Conservation (phyloP, 75 land plant genomes). For the Sequoiadendron giganteum region DNA sequence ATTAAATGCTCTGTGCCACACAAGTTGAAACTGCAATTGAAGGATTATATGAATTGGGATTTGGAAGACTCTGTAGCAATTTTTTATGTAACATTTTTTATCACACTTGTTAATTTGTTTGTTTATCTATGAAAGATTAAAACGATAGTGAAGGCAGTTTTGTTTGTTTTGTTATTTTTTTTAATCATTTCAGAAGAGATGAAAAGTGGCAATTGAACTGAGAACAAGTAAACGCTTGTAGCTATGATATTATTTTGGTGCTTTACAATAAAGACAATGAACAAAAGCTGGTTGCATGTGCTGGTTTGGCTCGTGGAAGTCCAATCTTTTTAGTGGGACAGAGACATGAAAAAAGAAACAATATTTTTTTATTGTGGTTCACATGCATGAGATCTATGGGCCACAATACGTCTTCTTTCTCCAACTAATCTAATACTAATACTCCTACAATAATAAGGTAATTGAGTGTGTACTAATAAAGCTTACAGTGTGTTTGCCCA, state of each 20-base stretch:
- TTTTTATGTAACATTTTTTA: too few relatives aligned
- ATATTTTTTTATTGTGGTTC: neutral
- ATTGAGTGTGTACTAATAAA: too few relatives aligned
- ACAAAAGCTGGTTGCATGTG: neutral
- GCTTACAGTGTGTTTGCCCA: too few relatives aligned
- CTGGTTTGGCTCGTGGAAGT: neutral
- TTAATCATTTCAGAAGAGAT: neutral
- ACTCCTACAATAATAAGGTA: too few relatives aligned
- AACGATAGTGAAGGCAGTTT: too few relatives aligned
- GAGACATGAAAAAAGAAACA: neutral
- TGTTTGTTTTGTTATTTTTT: too few relatives aligned
- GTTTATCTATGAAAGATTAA: too few relatives aligned
- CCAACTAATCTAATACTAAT: too few relatives aligned
- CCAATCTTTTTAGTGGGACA: neutral
- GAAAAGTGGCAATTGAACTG: neutral
- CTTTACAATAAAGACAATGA: neutral
- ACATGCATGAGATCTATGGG: neutral
- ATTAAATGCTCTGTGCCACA: neutral
- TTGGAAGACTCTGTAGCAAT: too few relatives aligned
- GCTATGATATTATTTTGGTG: neutral
- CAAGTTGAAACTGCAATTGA: too few relatives aligned
- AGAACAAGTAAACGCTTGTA: neutral
- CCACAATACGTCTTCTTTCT: neutral
- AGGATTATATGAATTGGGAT: too few relatives aligned
- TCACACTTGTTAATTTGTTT: too few relatives aligned